Percentiles rank a stretch among this genome's conserved stretches.
These are phyloP conservation scores for Adiantum capillusveneris DNA, from an alignment of 75 land plant genomes.

Conservation along the genomic window DNA sequence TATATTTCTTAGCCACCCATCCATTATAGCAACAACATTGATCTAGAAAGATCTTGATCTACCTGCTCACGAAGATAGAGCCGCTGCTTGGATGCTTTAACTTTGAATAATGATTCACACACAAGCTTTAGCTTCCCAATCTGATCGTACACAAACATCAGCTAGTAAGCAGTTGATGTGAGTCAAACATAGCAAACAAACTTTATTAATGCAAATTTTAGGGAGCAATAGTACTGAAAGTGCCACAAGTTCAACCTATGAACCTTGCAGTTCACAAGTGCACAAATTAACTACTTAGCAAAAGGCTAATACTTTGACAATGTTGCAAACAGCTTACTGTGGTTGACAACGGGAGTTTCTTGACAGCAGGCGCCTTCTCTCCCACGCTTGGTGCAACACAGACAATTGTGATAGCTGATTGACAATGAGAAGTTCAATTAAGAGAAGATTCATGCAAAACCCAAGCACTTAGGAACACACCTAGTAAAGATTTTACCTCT, in stretches of 20 bases:
- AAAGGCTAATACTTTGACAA: too few species aligned
- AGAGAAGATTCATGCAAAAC: too few species aligned
- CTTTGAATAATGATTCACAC: constrained; percentile 82
- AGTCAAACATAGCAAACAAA: too few species aligned
- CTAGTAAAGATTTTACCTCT: neutral
- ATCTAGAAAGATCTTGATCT: constrained; percentile 6
- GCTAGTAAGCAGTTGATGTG: too few species aligned
- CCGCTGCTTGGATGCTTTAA: constrained; percentile 49
- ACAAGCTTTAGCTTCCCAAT: constrained; percentile 83
- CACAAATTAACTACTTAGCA: too few species aligned
- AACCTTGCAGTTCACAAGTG: too few species aligned
- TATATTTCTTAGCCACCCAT: neutral
- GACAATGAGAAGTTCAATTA: too few species aligned
- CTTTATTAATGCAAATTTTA: too few species aligned
- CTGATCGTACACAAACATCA: too few species aligned
- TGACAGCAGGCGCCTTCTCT: constrained; percentile 64
- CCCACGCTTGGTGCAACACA: constrained; percentile 84
- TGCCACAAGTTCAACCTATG: too few species aligned
- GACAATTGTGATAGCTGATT: constrained; percentile 57
- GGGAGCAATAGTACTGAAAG: too few species aligned
- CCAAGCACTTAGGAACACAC: too few species aligned
- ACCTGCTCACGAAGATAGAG: constrained; percentile 80
- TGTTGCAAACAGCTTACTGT: constrained; percentile 32
- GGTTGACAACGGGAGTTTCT: constrained; percentile 77
- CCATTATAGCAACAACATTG: neutral